Evolutionary conservation across 148 eudicot species (phyloP).

Genomic region (Rheum nobile): DNA sequence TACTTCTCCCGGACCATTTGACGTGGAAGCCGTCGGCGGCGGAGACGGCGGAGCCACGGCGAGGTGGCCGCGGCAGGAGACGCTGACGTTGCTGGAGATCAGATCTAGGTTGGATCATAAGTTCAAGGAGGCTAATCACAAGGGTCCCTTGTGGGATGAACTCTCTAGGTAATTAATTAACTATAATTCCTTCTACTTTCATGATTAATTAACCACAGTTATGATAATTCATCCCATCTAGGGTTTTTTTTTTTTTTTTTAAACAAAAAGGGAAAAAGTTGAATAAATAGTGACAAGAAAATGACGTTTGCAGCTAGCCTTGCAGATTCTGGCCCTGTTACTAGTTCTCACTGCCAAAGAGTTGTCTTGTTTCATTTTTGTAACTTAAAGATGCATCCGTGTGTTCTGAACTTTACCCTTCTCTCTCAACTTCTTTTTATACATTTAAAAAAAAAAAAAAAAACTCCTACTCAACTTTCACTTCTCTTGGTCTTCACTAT

Average conservation of each 20-base stretch:
- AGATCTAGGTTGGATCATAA: constrained; percentile 78
- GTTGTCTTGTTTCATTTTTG: not conserved
- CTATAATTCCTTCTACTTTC: not conserved
- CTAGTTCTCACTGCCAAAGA: not conserved
- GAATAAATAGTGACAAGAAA: not conserved
- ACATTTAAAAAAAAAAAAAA: not conserved
- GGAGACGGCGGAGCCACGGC: constrained; percentile 42
- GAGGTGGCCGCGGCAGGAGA: constrained; percentile 97
- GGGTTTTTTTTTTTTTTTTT: not conserved
- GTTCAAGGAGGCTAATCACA: constrained; percentile 95
- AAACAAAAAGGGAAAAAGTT: not conserved
- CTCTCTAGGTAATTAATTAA: constrained; percentile 56
- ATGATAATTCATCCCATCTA: not conserved
- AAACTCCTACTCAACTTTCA: not conserved
- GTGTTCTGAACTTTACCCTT: not conserved
- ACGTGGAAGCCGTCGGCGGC: constrained; percentile 15
- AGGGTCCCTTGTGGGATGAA: constrained; percentile 99
- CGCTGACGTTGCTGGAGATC: constrained; percentile 77
- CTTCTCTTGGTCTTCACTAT: not conserved
- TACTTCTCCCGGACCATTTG: not conserved
- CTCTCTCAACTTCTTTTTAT: not conserved
- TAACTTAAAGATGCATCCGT: not conserved
- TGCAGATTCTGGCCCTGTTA: not conserved
- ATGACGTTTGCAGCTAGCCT: not conserved
- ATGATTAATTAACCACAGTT: not conserved